phyloP scores from a whole-genome alignment of 2,329 filamentous ascomycete species.

The Ramularia collo-cygni region DNA sequence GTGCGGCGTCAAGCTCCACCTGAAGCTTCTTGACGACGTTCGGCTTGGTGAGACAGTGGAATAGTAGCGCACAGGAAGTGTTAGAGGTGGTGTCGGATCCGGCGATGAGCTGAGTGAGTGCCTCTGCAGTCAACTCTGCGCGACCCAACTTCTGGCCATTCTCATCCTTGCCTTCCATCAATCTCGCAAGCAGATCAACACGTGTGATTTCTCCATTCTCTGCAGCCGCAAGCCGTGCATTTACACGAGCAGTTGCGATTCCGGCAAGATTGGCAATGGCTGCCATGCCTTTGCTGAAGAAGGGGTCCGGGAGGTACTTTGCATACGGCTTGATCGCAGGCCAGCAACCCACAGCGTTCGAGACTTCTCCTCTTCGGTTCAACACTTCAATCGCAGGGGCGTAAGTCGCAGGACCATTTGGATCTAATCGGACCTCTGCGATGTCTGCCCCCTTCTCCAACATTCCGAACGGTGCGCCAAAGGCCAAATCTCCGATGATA shows the following conservation, averaged over 20 bases:
- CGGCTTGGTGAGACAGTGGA: slow-evolving; percentile 64
- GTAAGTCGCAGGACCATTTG: slow-evolving; percentile 23
- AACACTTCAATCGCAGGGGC: slow-evolving; percentile 70
- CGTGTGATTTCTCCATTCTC: slow-evolving; percentile 51
- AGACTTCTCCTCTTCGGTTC: slow-evolving; percentile 82
- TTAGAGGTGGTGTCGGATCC: slow-evolving; percentile 58
- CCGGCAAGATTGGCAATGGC: slow-evolving; percentile 68
- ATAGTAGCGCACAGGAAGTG: slow-evolving; percentile 62
- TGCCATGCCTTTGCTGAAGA: slow-evolving; percentile 31
- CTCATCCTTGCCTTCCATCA: slow-evolving; percentile 82
- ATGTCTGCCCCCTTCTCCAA: slow-evolving; percentile 56
- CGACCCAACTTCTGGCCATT: slow-evolving; percentile 68
- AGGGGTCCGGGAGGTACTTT: slow-evolving; percentile 54
- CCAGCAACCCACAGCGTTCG: slow-evolving; percentile 64
- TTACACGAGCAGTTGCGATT: slow-evolving; percentile 79
- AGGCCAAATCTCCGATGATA: slow-evolving; percentile 54
- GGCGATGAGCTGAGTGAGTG: slow-evolving; percentile 79
- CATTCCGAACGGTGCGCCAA: slow-evolving; percentile 75
- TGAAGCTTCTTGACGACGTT: slow-evolving; percentile 66
- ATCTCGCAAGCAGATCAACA: slow-evolving; percentile 70
- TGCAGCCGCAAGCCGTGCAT: slow-evolving; percentile 62
- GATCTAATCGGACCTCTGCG: slow-evolving; percentile 27
- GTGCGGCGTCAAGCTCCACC: slow-evolving; percentile 63
- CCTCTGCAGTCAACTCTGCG: slow-evolving; percentile 79
- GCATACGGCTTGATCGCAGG: slow-evolving; percentile 73